Percentiles rank a stretch among this genome's conserved stretches.
Evolutionary conservation across 805 yeast species (phyloP).

Genomic region (Candida railenensis): DNA sequence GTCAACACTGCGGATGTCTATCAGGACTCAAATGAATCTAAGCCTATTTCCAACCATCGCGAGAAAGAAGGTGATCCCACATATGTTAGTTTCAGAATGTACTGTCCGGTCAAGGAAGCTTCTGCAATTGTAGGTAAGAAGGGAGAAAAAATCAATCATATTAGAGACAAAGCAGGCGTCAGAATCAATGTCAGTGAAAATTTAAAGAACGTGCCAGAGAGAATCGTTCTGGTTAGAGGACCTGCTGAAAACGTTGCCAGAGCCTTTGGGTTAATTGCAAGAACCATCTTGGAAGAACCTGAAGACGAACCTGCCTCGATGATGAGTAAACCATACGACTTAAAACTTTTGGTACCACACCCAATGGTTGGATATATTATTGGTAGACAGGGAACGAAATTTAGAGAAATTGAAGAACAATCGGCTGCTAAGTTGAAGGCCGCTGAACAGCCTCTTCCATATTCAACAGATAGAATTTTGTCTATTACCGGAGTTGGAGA

Average conservation of each 20-base stretch:
- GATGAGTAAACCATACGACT: conserved; percentile 51
- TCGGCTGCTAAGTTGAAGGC: conserved; percentile 79
- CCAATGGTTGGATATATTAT: conserved; percentile 77
- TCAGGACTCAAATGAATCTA: conserved; percentile 11
- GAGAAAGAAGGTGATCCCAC: conserved; percentile 55
- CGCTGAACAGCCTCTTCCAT: conserved; percentile 67
- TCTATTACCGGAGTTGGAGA: conserved; percentile 78
- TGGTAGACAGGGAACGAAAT: conserved; percentile 71
- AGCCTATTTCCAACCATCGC: conserved; percentile 39
- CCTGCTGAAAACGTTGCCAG: conserved; percentile 75
- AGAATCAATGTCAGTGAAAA: conserved; percentile 73
- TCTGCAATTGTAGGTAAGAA: conserved; percentile 74
- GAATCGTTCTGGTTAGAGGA: conserved; percentile 74
- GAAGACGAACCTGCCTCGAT: conserved; percentile 60
- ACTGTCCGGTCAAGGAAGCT: conserved; percentile 74
- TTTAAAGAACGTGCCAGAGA: conserved; percentile 65
- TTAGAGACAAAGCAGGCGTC: conserved; percentile 62
- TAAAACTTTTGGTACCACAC: conserved; percentile 72
- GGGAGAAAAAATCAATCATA: conserved; percentile 69
- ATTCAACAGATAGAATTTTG: conserved; percentile 74
- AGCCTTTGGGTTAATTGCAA: conserved; percentile 72
- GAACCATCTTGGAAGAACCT: conserved; percentile 66
- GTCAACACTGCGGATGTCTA: background rate
- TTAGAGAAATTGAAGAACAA: conserved; percentile 77
- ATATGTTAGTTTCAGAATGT: conserved; percentile 68